Conservation (phyloP, 2,329 filamentous ascomycete species). For the Aspergillus floridensis region DNA sequence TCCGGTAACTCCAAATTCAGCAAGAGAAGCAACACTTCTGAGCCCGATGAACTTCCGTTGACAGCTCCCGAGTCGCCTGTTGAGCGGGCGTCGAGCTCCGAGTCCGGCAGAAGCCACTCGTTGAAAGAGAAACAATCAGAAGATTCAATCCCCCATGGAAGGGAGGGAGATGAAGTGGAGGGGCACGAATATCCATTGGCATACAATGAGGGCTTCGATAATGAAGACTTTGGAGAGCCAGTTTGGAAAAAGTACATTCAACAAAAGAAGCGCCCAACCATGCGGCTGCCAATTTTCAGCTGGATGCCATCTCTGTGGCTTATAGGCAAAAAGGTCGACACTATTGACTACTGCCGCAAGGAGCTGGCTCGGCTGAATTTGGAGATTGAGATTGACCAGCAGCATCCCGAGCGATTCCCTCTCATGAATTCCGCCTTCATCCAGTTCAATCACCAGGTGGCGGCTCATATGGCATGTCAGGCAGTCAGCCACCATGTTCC, state of each 20-base stretch:
- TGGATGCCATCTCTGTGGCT: conserved; percentile 80
- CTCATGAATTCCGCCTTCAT: conserved; percentile 96
- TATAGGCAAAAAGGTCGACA: conserved; percentile 87
- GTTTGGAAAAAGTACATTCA: conserved; percentile 81
- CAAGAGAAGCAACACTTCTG: conserved; percentile 19
- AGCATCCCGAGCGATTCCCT: conserved; percentile 79
- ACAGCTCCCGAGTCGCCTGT: conserved; percentile 32
- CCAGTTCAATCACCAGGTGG: conserved; percentile 96
- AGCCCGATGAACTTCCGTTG: conserved; percentile 38
- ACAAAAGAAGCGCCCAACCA: conserved; percentile 78
- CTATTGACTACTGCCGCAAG: conserved; percentile 84
- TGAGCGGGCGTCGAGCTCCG: conserved; percentile 7
- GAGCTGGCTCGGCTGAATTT: conserved; percentile 84
- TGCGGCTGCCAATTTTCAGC: conserved; percentile 66
- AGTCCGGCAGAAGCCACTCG: conserved; percentile 5
- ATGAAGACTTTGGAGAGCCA: conserved; percentile 62
- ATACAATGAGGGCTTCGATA: conserved; percentile 60
- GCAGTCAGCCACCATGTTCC: conserved; percentile 86
- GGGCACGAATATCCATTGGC: conserved; percentile 59
- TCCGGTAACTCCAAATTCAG: conserved; percentile 30
- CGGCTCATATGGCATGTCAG: conserved; percentile 97
- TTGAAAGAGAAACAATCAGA: conserved; percentile 13
- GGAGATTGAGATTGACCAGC: conserved; percentile 89
- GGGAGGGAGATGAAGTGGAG: conserved; percentile 26
- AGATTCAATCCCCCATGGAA: conserved; percentile 11